Base-by-base conservation (phyloP, 306 rosid species). In the Quercus dentata region DNA sequence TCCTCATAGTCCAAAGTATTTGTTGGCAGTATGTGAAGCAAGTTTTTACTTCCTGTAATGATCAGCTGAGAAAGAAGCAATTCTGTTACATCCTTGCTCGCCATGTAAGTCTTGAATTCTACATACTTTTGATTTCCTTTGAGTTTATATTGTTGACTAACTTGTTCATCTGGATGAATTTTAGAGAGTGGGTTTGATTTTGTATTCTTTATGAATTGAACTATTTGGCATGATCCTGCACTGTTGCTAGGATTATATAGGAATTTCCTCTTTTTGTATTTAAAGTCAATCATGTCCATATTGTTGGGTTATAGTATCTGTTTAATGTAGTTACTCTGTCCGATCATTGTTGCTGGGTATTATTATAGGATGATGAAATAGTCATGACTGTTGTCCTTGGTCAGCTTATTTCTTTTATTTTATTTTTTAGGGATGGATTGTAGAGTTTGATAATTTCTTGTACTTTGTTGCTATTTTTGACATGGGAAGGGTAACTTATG, bases 51-150 rank as follows among this genome's bases (percentile, higher is more conserved):
- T 79, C 92, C 46, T 96, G 99, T 84, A 80, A 79, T 25, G 94
- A 92, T 87, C 65, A 87, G 81, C 85, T 71, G 64, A 83, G 82
- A 28, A 90, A 90, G 88, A 93, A 89, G 91, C 99, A 96, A 52
- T 89, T 96, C 54, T 93, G 98, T 80, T 96, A 96, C 90, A 90
- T 96, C 72, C 92, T 96, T 74, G 98, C 97, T 71, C 97, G 92
- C 23, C 98, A 96, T 74, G 99, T 93, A 85, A 89, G 93, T 86
- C 71, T n/a, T 38, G n/a, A 5, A 56, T 54, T 71, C 67, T 78
- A 19, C 20, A 25, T 68, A 3, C 5, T 63, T 65, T 19, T 28
- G 55, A 33, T 6, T 6, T 67, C 11, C 56, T 7, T 46, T 17
- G 46, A 14, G 41, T 44, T 80, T 31, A 17, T 14, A 3, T n/a